phyloP scores from a whole-genome alignment of 225 moss, liverwort and hornwort genomes.

The Climacium dendroides region DNA sequence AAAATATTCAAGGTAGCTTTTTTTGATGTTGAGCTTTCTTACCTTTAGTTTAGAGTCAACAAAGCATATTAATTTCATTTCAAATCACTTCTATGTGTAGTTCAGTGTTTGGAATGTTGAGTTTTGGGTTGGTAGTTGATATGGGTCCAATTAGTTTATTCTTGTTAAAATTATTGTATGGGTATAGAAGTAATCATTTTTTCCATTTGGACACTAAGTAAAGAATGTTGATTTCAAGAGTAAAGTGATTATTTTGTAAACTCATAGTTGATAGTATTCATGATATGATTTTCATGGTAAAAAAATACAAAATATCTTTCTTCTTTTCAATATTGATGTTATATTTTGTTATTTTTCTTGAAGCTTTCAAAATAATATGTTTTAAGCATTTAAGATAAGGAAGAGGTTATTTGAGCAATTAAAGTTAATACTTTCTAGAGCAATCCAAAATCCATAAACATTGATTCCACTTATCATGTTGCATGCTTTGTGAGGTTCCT shows the following conservation, averaged over 20 bases:
- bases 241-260: neutral
- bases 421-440: neutral
- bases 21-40: neutral
- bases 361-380: neutral
- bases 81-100: neutral
- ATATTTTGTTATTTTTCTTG: neutral
- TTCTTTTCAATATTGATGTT: fast-evolving
- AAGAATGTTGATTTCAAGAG: neutral
- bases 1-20: neutral
- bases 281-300: no score
- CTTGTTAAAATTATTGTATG: neutral
- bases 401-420: neutral
- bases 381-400: neutral
- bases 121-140: neutral
- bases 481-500: neutral
- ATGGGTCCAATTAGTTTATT: neutral
- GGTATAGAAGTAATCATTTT: neutral
- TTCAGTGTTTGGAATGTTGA: neutral
- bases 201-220: neutral
- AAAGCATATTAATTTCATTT: neutral
- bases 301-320: neutral
- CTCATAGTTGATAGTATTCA: no score
- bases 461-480: neutral
- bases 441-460: neutral
- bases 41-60: neutral